These are phyloP conservation scores for Omphalotus guepiniiformis DNA, from an alignment of 768 basidiomycete species.

Conservation along the genomic window DNA sequence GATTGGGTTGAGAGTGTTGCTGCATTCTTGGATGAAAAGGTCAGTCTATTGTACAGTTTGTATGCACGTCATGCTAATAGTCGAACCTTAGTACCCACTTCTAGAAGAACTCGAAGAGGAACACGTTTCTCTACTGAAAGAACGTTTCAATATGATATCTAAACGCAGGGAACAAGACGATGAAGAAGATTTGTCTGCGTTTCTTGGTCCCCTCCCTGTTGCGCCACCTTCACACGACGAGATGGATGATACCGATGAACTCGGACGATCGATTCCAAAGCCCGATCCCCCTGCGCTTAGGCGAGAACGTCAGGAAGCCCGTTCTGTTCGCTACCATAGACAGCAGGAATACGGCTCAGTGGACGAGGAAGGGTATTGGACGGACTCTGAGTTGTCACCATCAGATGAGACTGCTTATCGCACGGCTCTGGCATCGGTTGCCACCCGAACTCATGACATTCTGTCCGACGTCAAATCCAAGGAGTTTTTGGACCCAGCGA, in stretches of 20 bases:
- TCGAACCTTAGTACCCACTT: conserved; percentile 59
- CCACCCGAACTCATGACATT: conserved; percentile 47
- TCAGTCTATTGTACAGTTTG: conserved; percentile 22
- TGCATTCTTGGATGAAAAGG: conserved; percentile 88
- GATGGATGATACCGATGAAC: conserved; percentile 53
- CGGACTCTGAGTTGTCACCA: conserved; percentile 69
- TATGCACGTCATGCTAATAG: conserved; percentile 9
- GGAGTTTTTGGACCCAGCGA: conserved; percentile 78
- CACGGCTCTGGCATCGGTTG: conserved; percentile 53
- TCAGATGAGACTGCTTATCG: conserved; percentile 68
- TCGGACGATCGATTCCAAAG: conserved; percentile 48
- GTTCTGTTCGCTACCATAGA: conserved; percentile 39
- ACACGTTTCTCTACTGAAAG: conserved; percentile 65
- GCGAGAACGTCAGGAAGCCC: conserved; percentile 55
- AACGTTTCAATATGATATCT: conserved; percentile 65
- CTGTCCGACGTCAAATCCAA: conserved; percentile 79
- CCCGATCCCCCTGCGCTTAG: conserved; percentile 42
- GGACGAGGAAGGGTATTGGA: conserved; percentile 82
- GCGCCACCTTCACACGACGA: conserved; percentile 20
- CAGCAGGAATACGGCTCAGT: conserved; percentile 4
- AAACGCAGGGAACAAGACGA: conserved; percentile 73
- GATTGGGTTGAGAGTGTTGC: conserved; percentile 83
- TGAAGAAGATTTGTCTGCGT: conserved; percentile 70
- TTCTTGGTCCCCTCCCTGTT: conserved; percentile 52
- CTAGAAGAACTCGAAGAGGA: conserved; percentile 79